phyloP scores from a whole-genome alignment of 352 stramenopile genomes.

The Phytophthora lateralis region DNA sequence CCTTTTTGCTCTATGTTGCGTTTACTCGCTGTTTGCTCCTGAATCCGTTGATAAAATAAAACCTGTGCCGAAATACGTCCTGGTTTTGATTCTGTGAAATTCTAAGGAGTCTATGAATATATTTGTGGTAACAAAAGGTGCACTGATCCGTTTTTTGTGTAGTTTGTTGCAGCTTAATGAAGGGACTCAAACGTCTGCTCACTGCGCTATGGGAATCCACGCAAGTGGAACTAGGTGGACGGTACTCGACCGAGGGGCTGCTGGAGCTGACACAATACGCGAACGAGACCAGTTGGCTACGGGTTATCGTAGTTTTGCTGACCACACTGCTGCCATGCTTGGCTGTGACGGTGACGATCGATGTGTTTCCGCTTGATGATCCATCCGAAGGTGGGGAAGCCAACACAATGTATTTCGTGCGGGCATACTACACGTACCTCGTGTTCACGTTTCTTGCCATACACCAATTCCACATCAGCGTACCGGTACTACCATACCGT shows the following conservation, averaged over 20 bases:
- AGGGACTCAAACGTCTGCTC: background rate
- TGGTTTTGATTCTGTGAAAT: too few relatives aligned
- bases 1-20: too few relatives aligned
- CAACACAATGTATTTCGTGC: conserved; percentile 30
- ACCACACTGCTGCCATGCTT: conserved; percentile 18
- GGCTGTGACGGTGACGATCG: conserved; percentile 19
- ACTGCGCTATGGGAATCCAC: conserved; percentile 7
- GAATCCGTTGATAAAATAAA: too few relatives aligned
- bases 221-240: conserved; percentile 15
- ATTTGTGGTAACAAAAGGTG: too few relatives aligned
- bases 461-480: conserved; percentile 24
- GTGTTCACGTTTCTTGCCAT: conserved; percentile 20
- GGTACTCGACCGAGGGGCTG: conserved; percentile 16
- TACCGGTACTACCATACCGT: conserved; percentile 7
- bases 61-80: too few relatives aligned
- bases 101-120: too few relatives aligned
- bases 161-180: too few relatives aligned
- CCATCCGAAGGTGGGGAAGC: conserved; percentile 6
- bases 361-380: conserved; percentile 20
- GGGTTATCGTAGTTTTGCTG: conserved; percentile 1
- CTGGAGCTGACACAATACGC: conserved; percentile 5
- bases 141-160: too few relatives aligned
- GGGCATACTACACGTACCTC: conserved; percentile 17
- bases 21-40: too few relatives aligned
- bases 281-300: background rate